Conservation (phyloP, 176 grass and related monocot species). For the Eleusine indica region DNA sequence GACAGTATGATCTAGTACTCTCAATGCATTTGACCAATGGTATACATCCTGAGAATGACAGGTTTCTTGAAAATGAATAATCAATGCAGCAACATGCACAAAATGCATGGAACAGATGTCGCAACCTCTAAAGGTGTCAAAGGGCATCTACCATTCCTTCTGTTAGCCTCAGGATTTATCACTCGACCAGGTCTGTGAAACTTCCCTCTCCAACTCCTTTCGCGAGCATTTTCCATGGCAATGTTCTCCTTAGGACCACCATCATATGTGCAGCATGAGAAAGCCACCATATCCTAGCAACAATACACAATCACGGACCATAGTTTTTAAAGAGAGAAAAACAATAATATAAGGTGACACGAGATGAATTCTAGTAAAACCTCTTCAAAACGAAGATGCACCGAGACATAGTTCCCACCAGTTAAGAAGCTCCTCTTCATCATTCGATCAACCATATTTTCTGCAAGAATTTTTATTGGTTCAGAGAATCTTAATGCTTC, state of each 20-base stretch:
- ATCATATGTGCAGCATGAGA: constrained; percentile 93
- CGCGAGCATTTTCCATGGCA: constrained; percentile 84
- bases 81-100: too few species aligned
- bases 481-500: constrained; percentile 86
- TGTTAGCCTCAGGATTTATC: constrained; percentile 83
- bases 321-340: constrained; percentile 19
- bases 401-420: constrained; percentile 79
- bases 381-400: constrained; percentile 98
- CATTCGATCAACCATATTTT: constrained; percentile 81
- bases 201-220: constrained; percentile 91
- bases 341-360: constrained; percentile 1
- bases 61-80: too few species aligned
- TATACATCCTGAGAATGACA: too few species aligned
- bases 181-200: constrained; percentile 78
- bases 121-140: constrained; percentile 77
- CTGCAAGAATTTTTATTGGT: constrained; percentile 78
- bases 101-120: too few species aligned
- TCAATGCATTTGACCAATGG: too few species aligned
- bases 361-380: constrained; percentile 39
- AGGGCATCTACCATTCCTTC: constrained; percentile 86
- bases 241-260: constrained; percentile 69
- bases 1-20: constrained; percentile 1
- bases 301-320: constrained; percentile 19
- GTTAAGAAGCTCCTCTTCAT: constrained; percentile 69
- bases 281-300: constrained; percentile 93